Conservation (phyloP, 352 stramenopile genomes). For the Globisporangium cystogenes region DNA sequence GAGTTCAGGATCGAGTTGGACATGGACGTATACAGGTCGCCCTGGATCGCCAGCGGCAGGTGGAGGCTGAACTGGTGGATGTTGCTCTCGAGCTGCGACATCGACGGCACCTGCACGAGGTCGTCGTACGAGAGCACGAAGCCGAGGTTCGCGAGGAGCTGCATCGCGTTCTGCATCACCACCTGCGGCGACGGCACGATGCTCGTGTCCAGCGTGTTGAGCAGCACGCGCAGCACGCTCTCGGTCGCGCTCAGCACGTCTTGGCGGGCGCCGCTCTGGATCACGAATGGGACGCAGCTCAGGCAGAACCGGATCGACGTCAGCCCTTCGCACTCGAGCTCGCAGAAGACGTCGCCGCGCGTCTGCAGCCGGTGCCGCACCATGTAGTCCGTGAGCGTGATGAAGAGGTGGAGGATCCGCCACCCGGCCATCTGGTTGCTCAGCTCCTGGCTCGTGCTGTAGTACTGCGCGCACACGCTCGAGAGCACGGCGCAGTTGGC, state of each 20-base stretch:
- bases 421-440: conserved; percentile 55
- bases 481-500: conserved; percentile 50
- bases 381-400: conserved; percentile 55
- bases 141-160: conserved; percentile 56
- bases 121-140: conserved; percentile 69
- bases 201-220: conserved; percentile 53
- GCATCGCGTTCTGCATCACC: conserved; percentile 66
- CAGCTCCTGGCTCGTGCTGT: conserved; percentile 48
- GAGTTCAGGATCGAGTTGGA: conserved; percentile 78
- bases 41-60: conserved; percentile 62
- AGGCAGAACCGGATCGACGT: conserved; percentile 53
- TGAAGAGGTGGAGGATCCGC: conserved; percentile 60
- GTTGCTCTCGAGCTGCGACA: conserved; percentile 59
- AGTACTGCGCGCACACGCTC: conserved; percentile 54
- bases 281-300: conserved; percentile 58
- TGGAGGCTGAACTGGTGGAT: conserved; percentile 75
- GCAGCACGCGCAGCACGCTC: conserved; percentile 42
- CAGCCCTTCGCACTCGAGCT: conserved; percentile 60
- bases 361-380: conserved; percentile 53
- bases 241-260: conserved; percentile 49
- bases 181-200: conserved; percentile 55
- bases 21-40: conserved; percentile 74
- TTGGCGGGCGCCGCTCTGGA: conserved; percentile 39
- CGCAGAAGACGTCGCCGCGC: conserved; percentile 41
- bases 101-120: conserved; percentile 56